Percentiles rank a stretch among this genome's conserved stretches.
Evolutionary conservation across 345 rosid genomes (phyloP).

Genomic region (Syzygium grande): DNA sequence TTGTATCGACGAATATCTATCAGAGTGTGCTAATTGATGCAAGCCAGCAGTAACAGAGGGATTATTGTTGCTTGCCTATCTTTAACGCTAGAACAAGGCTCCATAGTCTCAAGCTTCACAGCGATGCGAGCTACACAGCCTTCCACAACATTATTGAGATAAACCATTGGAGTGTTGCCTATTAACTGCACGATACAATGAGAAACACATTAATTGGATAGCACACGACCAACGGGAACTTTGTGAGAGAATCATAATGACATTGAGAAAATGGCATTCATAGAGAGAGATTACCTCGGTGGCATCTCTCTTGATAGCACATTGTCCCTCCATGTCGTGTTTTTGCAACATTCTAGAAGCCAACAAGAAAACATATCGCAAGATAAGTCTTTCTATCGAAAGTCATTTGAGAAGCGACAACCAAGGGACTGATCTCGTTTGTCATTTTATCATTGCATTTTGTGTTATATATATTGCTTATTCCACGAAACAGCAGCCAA

Average conservation of each 20-base stretch:
- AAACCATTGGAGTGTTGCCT: constrained; percentile 82
- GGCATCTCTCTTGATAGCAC: constrained; percentile 42
- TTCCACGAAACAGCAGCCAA: not conserved
- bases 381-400: not conserved
- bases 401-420: not conserved
- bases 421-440: not conserved
- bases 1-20: not conserved
- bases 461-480: not conserved
- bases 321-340: constrained; percentile 16
- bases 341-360: not conserved
- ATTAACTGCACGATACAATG: constrained; percentile 34
- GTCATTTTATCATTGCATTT: not conserved
- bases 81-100: constrained; percentile 73
- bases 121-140: constrained; percentile 78
- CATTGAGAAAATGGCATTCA: not conserved
- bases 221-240: not conserved
- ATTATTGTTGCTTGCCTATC: constrained; percentile 46
- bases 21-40: not conserved
- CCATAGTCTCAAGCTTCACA: constrained; percentile 76
- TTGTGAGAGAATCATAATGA: not conserved
- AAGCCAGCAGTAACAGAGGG: not conserved
- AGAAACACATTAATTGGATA: constrained; percentile 2
- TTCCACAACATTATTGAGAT: constrained; percentile 58
- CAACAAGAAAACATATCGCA: not conserved
- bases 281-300: constrained; percentile 32